phyloP scores from a whole-genome alignment of 805 yeast genomes.

The Millerozyma acaciae region DNA sequence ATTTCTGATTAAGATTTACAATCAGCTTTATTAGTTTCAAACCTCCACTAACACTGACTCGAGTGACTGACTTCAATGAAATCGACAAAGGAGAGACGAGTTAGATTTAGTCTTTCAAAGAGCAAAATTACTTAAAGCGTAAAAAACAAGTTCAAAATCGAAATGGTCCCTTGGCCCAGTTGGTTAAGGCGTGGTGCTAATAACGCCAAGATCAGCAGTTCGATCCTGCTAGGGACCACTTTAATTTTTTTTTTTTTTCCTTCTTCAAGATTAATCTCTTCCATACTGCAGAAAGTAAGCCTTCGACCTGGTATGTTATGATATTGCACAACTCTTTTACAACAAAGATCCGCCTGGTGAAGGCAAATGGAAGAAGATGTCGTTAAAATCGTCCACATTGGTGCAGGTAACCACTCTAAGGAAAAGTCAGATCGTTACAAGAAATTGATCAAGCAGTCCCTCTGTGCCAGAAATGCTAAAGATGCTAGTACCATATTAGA shows the following conservation, averaged over 20 bases:
- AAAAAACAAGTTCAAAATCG: too few relatives aligned
- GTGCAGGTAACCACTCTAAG: conserved; percentile 47
- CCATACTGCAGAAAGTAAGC: too few relatives aligned
- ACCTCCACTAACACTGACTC: too few relatives aligned
- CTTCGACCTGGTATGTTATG: too few relatives aligned
- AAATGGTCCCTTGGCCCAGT: conserved; percentile 53
- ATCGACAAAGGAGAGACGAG: too few relatives aligned
- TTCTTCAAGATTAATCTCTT: too few relatives aligned
- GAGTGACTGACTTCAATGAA: too few relatives aligned
- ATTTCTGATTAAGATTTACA: too few relatives aligned
- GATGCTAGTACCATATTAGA: conserved; percentile 29
- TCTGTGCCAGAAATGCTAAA: conserved; percentile 6
- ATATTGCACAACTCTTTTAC: too few relatives aligned
- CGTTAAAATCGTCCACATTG: conserved; percentile 39
- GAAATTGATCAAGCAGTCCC: conserved; percentile 24
- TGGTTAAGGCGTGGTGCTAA: conserved; percentile 53
- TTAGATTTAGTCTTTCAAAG: too few relatives aligned
- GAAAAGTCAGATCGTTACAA: conserved; percentile 18
- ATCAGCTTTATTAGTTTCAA: too few relatives aligned
- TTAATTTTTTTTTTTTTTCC: conserved; percentile 12
- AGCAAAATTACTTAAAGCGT: too few relatives aligned
- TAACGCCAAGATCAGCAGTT: conserved; percentile 73
- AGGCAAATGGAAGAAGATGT: neutral
- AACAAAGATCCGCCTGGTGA: neutral
- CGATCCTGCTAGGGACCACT: conserved; percentile 85